Evolutionary conservation across 2,329 filamentous ascomycete species (phyloP).

Genomic region (Xylariaceae sp.): DNA sequence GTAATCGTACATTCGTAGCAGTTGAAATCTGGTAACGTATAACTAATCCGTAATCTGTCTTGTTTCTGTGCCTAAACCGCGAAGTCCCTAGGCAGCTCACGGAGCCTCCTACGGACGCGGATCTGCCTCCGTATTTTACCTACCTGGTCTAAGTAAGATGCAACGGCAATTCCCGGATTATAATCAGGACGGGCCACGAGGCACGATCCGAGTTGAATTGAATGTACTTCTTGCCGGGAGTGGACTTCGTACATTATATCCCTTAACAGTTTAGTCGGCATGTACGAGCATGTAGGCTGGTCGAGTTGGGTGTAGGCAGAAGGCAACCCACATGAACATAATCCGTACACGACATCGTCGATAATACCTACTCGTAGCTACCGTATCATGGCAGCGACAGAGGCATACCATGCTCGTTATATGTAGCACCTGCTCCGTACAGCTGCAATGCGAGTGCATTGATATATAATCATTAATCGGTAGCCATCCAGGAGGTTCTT

Average conservation of each 20-base stretch:
- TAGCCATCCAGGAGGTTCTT: too few species aligned
- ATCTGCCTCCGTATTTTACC: neutral
- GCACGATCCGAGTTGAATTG: neutral
- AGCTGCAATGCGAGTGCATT: too few species aligned
- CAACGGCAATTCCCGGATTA: constrained; percentile 14
- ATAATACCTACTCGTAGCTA: too few species aligned
- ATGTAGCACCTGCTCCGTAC: too few species aligned
- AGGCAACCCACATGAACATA: too few species aligned
- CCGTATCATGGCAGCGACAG: too few species aligned
- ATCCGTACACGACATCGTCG: too few species aligned
- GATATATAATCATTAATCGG: too few species aligned
- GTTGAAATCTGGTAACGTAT: neutral
- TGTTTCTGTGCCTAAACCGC: too few species aligned
- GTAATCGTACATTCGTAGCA: neutral
- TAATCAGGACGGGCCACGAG: constrained; percentile 4
- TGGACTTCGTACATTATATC: neutral
- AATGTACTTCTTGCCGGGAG: neutral
- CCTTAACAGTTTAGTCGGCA: neutral
- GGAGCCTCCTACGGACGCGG: neutral
- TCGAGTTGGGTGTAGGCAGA: too few species aligned
- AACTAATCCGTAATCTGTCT: neutral
- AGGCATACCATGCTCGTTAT: too few species aligned
- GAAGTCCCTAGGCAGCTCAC: neutral
- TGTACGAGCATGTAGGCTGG: too few species aligned
- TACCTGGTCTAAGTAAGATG: neutral